Conservation (phyloP, 1,139 yeast genomes). For the Pneumocystis sp. region DNA sequence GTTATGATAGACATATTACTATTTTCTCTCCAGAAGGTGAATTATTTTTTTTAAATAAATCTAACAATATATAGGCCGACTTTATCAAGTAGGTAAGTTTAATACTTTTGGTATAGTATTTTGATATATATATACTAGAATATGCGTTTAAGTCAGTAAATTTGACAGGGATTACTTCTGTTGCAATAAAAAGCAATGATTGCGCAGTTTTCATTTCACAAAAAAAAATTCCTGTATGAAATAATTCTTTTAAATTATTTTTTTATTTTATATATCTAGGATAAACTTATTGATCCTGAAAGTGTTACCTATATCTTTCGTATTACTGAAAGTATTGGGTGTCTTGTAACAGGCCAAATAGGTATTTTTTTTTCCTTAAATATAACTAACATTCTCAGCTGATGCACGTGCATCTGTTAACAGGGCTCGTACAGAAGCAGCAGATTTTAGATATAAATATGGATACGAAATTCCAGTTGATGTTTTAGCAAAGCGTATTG, state of each 20-base stretch:
- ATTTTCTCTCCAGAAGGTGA: slow-evolving; percentile 61
- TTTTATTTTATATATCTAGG: not conserved
- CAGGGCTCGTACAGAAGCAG: slow-evolving; percentile 85
- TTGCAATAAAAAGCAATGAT: slow-evolving; percentile 77
- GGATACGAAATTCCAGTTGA: slow-evolving; percentile 97
- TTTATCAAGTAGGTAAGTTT: slow-evolving; percentile 63
- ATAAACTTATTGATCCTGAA: slow-evolving; percentile 10
- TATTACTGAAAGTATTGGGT: slow-evolving; percentile 41
- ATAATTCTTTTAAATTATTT: slow-evolving; percentile 5
- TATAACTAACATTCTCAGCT: slow-evolving; percentile 28
- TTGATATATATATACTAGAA: slow-evolving; percentile 23
- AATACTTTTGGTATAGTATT: not conserved
- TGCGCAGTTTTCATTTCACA: slow-evolving; percentile 85
- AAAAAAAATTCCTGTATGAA: slow-evolving; percentile 66
- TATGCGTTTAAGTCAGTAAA: slow-evolving; percentile 96
- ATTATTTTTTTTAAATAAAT: not conserved
- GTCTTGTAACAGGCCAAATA: slow-evolving; percentile 71
- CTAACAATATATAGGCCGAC: slow-evolving; percentile 55
- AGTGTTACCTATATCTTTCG: slow-evolving; percentile 10
- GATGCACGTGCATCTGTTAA: slow-evolving; percentile 86
- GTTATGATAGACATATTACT: slow-evolving; percentile 96
- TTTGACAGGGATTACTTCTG: slow-evolving; percentile 74
- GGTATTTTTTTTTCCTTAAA: not conserved
- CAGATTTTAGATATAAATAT: slow-evolving; percentile 82
- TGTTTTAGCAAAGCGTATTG: slow-evolving; percentile 85